phyloP scores from a whole-genome alignment of 2,329 filamentous ascomycete species.

The Fusarium sp. region DNA sequence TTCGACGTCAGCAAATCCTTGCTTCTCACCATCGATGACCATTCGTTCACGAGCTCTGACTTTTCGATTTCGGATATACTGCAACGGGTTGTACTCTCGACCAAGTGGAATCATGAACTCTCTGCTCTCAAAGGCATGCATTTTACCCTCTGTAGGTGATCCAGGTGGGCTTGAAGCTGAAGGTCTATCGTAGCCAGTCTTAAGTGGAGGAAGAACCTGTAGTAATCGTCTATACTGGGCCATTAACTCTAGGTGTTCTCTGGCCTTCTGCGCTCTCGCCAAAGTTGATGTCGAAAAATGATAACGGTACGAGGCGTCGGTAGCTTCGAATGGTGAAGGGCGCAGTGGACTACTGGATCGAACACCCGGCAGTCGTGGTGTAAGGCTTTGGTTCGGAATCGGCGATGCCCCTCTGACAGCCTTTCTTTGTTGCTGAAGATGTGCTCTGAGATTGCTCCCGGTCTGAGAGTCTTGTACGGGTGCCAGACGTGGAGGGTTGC shows the following conservation, averaged over 20 bases:
- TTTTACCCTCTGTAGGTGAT: conserved; percentile 52
- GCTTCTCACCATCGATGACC: conserved; percentile 76
- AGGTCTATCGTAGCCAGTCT: conserved; percentile 53
- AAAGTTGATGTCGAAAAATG: conserved; percentile 83
- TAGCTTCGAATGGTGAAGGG: conserved; percentile 56
- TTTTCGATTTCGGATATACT: conserved; percentile 91
- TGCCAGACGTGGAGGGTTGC: conserved; percentile 60
- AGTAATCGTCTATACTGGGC: conserved; percentile 85
- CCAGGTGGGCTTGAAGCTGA: conserved; percentile 55
- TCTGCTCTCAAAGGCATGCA: conserved; percentile 39
- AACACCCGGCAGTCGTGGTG: conserved; percentile 54
- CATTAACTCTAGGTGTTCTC: conserved; percentile 85
- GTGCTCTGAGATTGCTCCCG: conserved; percentile 71
- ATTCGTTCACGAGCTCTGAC: conserved; percentile 82
- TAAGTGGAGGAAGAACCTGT: conserved; percentile 80
- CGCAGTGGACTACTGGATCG: conserved; percentile 59
- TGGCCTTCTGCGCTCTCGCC: conserved; percentile 84
- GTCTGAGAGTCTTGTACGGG: conserved; percentile 63
- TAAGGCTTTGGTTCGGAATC: conserved; percentile 57
- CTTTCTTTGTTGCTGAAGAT: conserved; percentile 77
- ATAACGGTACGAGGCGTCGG: conserved; percentile 65
- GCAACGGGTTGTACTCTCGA: conserved; percentile 87
- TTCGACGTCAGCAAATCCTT: conserved; percentile 80
- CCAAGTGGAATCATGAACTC: conserved; percentile 60
- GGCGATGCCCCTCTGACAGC: conserved; percentile 71